Evolutionary conservation across 1,284 basidiomycete species (phyloP), one percentile per base, ranked within the genome.

Genomic region (Ganoderma boninense): DNA sequence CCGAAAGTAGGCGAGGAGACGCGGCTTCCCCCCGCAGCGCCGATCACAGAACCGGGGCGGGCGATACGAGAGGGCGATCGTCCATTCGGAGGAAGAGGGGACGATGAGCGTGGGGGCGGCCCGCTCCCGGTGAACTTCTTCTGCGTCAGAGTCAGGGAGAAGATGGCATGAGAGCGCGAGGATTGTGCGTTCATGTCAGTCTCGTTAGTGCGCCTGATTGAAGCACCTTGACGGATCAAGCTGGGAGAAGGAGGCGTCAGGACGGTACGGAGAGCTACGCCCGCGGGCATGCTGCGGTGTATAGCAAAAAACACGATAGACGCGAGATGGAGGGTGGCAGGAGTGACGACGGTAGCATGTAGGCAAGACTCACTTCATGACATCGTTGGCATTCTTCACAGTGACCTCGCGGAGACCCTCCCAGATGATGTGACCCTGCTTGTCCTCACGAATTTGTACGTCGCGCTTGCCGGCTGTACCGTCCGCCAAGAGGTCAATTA

Each of bases 141-240:
- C 84, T 98, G 97, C 0, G 90, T 95, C 64, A 99, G 86, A 7
- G 95, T 98, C 69, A 99, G 87, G 59, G 97, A 98, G 82, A 99
- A 99, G 82, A 99, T 99, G 68, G 98, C 97, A 87, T 99, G 97
- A 32, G 96, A 98, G 73, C 97, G 94, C 59, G 97, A 99, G 0
- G 95, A 97, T 80, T 98, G 96, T 5, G 96, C 95, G 80, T 99
- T 99, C 97, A 99, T 99, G 78, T 97, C 96, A 52, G 97, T 99
- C 81, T 98, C 96, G 76, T 97, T 97, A 7, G 98, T 99, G 67
- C 97, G 91, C 62, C 97, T 90, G 64, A 97, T 92, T 16, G 93
- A 88, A 23, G 95, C 95, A 42, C 97, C 97, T 76, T 95, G 92
- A 74, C 92, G 91, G 71, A 97, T 87, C 69, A 95, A 87, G 52